A percentile compares a stretch with the other conserved stretches of the same genome.
Evolutionary conservation across 139 green algal genomes (phyloP).

Genomic region (Nannochloris sp.): DNA sequence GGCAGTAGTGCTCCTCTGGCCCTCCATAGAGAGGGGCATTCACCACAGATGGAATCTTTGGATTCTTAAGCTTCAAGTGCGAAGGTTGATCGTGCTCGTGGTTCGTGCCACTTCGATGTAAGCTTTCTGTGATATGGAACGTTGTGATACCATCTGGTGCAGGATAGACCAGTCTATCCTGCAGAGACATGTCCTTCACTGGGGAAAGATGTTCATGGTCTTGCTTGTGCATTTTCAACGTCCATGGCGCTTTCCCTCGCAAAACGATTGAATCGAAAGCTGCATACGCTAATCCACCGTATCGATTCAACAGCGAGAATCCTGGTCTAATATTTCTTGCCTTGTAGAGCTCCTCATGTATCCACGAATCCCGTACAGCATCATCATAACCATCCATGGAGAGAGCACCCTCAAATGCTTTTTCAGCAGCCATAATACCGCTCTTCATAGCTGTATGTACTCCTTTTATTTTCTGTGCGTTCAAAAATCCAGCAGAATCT

Average conservation of each 20-base stretch:
- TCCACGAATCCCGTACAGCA: constrained; percentile 42
- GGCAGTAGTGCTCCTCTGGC: constrained; percentile 71
- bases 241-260: constrained; percentile 75
- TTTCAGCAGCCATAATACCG: constrained; percentile 79
- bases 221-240: constrained; percentile 33
- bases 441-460: constrained; percentile 90
- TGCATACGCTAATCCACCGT: constrained; percentile 56
- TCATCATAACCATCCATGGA: background rate
- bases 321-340: constrained; percentile 76
- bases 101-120: constrained; percentile 79
- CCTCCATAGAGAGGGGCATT: constrained; percentile 69
- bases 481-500: constrained; percentile 87
- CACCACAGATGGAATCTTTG: constrained; percentile 44
- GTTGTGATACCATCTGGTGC: constrained; percentile 73
- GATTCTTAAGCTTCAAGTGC: constrained; percentile 71
- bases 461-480: constrained; percentile 91
- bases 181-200: constrained; percentile 17
- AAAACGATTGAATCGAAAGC: constrained; percentile 66
- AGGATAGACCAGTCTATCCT: constrained; percentile 54
- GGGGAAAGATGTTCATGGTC: constrained; percentile 59
- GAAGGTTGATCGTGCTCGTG: constrained; percentile 89
- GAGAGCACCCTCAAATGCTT: constrained; percentile 45
- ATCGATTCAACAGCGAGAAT: constrained; percentile 34
- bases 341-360: constrained; percentile 51
- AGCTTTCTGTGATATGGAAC: constrained; percentile 76